Evolutionary conservation across 371 early-diverging fungal species (phyloP).

Genomic region (Mortierella sp.): DNA sequence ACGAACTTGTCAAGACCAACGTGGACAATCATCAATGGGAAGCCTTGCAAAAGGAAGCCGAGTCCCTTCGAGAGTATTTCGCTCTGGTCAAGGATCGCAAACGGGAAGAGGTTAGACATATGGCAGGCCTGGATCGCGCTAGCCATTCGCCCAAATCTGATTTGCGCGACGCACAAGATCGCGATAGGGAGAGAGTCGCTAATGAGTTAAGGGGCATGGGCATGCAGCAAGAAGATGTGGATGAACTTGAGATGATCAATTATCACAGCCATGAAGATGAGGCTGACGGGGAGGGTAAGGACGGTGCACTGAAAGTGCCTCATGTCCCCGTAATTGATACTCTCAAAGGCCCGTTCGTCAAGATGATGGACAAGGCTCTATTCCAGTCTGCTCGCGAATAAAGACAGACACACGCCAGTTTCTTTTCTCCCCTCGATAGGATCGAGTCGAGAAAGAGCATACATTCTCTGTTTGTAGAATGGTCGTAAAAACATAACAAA

Average conservation of each 20-base stretch:
- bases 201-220: constrained; percentile 44
- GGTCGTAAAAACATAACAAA: too few relatives aligned
- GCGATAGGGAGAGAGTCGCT: constrained; percentile 16
- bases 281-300: constrained; percentile 11
- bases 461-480: too few relatives aligned
- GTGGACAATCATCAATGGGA: constrained; percentile 15
- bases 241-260: constrained; percentile 54
- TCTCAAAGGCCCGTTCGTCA: constrained; percentile 37
- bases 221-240: constrained; percentile 46
- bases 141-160: not conserved
- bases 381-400: constrained; percentile 48
- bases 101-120: constrained; percentile 41
- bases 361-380: constrained; percentile 37
- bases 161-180: not conserved
- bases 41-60: constrained; percentile 32
- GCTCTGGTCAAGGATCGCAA: constrained; percentile 40
- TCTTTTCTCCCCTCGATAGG: too few relatives aligned
- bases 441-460: too few relatives aligned
- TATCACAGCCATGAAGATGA: constrained; percentile 16
- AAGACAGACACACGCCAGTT: too few relatives aligned
- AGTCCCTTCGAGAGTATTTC: constrained; percentile 31
- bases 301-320: constrained; percentile 23
- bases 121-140: constrained; percentile 43
- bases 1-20: constrained; percentile 20
- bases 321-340: constrained; percentile 45